Percentiles rank a stretch among this genome's conserved stretches.
These are phyloP conservation scores for Globisporangium abappressorium DNA, from an alignment of 352 stramenopile species.

Conservation along the genomic window DNA sequence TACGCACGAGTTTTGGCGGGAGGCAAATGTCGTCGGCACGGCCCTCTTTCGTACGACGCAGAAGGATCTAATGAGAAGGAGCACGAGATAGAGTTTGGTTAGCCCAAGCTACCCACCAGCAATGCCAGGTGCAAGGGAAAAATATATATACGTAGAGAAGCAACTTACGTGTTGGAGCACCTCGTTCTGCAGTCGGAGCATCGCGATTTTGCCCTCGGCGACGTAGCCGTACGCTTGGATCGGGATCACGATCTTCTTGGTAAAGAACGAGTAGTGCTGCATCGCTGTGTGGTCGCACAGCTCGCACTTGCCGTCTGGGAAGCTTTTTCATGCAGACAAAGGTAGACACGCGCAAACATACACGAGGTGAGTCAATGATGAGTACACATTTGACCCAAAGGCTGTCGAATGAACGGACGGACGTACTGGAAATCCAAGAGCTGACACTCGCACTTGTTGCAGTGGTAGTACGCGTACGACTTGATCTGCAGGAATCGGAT, in stretches of 20 bases:
- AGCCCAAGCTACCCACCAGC: neutral
- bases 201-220: constrained; percentile 90
- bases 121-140: neutral
- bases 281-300: constrained; percentile 93
- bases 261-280: constrained; percentile 98
- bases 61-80: constrained; percentile 75
- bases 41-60: constrained; percentile 98
- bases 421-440: constrained; percentile 94
- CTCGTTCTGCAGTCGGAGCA: constrained; percentile 96
- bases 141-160: neutral
- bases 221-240: constrained; percentile 96
- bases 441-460: constrained; percentile 93
- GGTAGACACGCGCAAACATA: constrained; percentile 23
- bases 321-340: constrained; percentile 31
- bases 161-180: constrained; percentile 81
- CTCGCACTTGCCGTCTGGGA: constrained; percentile 83
- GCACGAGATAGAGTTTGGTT: neutral
- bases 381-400: too few species aligned
- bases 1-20: constrained; percentile 84
- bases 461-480: constrained; percentile 98
- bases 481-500: constrained; percentile 97
- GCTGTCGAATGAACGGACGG: too few species aligned
- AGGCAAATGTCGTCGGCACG: constrained; percentile 93
- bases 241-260: constrained; percentile 98
- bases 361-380: neutral